Evolutionary conservation across 768 basidiomycete genomes (phyloP).

Genomic region (Nidula microcarpa): DNA sequence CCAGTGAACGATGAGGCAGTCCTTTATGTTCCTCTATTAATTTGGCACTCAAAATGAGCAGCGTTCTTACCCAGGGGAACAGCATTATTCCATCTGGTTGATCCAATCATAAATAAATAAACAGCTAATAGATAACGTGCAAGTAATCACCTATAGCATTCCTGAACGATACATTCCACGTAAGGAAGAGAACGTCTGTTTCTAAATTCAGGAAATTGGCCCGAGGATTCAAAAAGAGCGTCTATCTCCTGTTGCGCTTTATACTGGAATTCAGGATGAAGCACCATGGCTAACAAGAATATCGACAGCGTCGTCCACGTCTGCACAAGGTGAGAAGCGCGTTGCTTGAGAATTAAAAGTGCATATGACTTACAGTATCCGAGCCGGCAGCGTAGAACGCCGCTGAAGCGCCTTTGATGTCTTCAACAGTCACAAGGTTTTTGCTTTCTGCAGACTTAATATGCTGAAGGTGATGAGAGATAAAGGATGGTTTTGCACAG

Average conservation of each 20-base stretch:
- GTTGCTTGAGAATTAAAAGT: neutral
- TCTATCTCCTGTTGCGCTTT: neutral
- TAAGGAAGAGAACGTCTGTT: neutral
- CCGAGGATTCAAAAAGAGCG: neutral
- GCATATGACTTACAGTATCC: neutral
- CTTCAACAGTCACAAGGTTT: neutral
- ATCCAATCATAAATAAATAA: neutral
- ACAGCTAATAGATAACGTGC: neutral
- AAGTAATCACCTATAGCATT: neutral
- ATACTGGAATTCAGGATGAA: neutral
- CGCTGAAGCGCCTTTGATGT: neutral
- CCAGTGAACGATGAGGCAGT: neutral
- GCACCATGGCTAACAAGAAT: neutral
- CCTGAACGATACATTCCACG: neutral
- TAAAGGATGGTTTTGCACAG: neutral
- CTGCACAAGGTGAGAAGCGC: neutral
- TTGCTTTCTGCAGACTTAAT: neutral
- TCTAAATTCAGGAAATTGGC: neutral
- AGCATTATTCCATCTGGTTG: neutral
- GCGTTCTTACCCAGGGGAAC: neutral
- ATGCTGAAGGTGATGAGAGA: neutral
- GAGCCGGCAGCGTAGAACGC: neutral
- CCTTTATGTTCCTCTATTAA: neutral
- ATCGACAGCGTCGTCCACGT: neutral
- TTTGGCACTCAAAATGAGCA: neutral